Evolutionary conservation across 176 grass and related monocot species (phyloP).

Genomic region (Cymbopogon citratus): DNA sequence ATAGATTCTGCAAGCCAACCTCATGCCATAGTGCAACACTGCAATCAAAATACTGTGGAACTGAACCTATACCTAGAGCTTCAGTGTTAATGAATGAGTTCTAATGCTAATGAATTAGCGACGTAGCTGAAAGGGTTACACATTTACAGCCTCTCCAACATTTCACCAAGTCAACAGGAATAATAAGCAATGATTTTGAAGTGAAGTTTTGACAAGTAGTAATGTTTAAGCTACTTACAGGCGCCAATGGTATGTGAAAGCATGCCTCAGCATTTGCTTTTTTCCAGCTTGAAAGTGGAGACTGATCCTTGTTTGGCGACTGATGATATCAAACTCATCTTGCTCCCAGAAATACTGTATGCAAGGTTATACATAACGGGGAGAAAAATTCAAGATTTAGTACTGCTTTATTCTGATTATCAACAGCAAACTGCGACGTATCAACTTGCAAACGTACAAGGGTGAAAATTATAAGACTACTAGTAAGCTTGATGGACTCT

Average conservation of each 20-base stretch:
- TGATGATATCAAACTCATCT: slow-evolving; percentile 91
- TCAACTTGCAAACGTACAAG: neutral
- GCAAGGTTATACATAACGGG: slow-evolving; percentile 11
- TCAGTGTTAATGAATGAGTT: neutral
- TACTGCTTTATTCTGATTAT: neutral
- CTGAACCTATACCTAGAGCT: neutral
- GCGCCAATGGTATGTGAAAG: slow-evolving; percentile 92
- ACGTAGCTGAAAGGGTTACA: neutral
- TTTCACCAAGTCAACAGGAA: neutral
- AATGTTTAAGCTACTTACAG: slow-evolving; percentile 60
- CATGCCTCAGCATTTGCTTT: slow-evolving; percentile 71
- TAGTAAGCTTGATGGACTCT: neutral
- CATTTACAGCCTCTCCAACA: neutral
- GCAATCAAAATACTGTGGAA: neutral
- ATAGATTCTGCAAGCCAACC: neutral
- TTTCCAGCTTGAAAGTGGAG: slow-evolving; percentile 87
- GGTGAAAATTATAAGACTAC: neutral
- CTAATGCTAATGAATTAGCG: neutral
- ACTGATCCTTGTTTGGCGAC: slow-evolving; percentile 81
- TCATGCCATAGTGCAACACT: neutral
- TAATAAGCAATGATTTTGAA: slow-evolving; percentile 7
- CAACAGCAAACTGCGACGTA: neutral
- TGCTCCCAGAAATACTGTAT: slow-evolving; percentile 91
- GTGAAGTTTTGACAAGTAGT: slow-evolving; percentile 20
- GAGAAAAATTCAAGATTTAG: neutral